A percentile compares a stretch with the other conserved stretches of the same genome.
Evolutionary conservation across 148 eudicot species (phyloP).

Genomic region (Cornus florida): DNA sequence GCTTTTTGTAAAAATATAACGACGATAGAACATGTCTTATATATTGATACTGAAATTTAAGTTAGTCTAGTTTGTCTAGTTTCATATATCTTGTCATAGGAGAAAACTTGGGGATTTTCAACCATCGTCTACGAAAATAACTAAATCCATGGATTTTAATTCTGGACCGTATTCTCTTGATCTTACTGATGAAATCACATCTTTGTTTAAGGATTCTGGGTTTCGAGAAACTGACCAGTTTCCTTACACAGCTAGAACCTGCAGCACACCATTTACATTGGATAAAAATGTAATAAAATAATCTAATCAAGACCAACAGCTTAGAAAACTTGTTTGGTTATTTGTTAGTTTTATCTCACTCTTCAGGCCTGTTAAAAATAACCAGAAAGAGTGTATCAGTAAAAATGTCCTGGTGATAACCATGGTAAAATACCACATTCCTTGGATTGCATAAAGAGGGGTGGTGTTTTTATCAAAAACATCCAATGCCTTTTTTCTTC

Average conservation of each 20-base stretch:
- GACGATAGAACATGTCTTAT: not conserved
- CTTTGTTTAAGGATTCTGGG: constrained; percentile 32
- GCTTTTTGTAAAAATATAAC: not conserved
- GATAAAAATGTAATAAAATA: not conserved
- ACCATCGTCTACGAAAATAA: constrained; percentile 45
- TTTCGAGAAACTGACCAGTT: constrained; percentile 40
- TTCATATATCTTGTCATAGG: constrained; percentile 47
- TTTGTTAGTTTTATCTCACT: not conserved
- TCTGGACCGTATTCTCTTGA: constrained; percentile 61
- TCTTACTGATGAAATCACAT: constrained; percentile 44
- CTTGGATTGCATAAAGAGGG: not conserved
- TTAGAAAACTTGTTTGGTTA: not conserved
- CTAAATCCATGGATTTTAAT: constrained; percentile 55
- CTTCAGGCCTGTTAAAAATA: not conserved
- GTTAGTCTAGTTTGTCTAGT: constrained; percentile 52
- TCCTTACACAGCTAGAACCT: constrained; percentile 46
- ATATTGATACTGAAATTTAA: constrained; percentile 2
- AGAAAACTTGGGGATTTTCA: constrained; percentile 45
- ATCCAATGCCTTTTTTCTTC: not conserved
- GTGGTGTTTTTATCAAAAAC: not conserved
- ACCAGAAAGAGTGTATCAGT: too few relatives aligned
- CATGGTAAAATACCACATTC: not conserved
- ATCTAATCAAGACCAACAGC: constrained; percentile 2
- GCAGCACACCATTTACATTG: constrained; percentile 22
- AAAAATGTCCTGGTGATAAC: too few relatives aligned